Evolutionary conservation across 192 early-diverging fungal species (phyloP).

Genomic region (Entomortierella chlamydospora): DNA sequence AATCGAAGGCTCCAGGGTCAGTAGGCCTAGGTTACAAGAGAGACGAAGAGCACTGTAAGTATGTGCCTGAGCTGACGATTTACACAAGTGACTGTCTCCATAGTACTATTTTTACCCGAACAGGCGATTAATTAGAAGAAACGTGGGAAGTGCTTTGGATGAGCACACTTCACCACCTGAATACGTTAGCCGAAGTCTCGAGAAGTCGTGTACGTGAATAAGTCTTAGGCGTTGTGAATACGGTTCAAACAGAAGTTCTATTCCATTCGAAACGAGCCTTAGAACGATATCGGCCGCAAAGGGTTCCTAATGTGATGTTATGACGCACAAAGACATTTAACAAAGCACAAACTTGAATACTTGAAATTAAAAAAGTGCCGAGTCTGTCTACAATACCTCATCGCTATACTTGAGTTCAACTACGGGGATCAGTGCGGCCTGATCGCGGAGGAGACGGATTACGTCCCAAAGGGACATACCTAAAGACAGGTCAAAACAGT

Average conservation of each 20-base stretch:
- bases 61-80: too few relatives aligned
- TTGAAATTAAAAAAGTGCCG: not conserved
- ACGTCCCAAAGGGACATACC: constrained; percentile 74
- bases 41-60: too few relatives aligned
- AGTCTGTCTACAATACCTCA: constrained; percentile 51
- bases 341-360: too few relatives aligned
- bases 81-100: too few relatives aligned
- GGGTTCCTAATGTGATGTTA: constrained; percentile 50
- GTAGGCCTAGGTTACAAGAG: constrained; percentile 58
- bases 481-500: constrained; percentile 5
- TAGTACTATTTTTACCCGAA: too few relatives aligned
- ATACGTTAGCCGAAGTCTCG: constrained; percentile 64
- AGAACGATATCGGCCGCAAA: constrained; percentile 57
- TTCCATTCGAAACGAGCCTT: constrained; percentile 58
- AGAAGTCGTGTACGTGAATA: constrained; percentile 74
- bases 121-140: constrained; percentile 71
- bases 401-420: constrained; percentile 75
- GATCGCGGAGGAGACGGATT: constrained; percentile 63
- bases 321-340: too few relatives aligned
- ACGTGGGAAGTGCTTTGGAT: constrained; percentile 71
- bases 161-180: constrained; percentile 72
- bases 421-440: constrained; percentile 60
- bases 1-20: constrained; percentile 72
- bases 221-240: constrained; percentile 66
- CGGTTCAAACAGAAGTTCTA: constrained; percentile 70